Percentiles rank a stretch among this genome's conserved stretches.
phyloP scores from a whole-genome alignment of 345 rosid species.

The Salix arbutifolia region DNA sequence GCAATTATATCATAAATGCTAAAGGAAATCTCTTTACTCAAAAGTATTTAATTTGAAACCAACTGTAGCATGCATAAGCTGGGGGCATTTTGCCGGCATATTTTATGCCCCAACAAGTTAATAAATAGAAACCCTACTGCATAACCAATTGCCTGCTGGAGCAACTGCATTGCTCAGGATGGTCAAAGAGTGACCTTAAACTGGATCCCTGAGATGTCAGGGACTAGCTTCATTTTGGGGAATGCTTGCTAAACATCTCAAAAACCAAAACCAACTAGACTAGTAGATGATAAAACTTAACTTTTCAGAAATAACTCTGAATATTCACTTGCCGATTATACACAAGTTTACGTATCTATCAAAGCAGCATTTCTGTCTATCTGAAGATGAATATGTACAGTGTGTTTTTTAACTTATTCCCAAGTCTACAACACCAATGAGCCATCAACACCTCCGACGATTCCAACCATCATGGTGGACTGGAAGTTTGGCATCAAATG shows the following conservation, averaged over 20 bases:
- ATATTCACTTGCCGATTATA: neutral
- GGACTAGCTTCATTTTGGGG: no score
- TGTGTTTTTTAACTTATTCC: neutral
- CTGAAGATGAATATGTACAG: neutral
- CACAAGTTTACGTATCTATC: neutral
- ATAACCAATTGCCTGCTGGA: neutral
- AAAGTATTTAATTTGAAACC: no score
- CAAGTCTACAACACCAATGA: no score
- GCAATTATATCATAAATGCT: no score
- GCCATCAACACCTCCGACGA: constrained; percentile 15
- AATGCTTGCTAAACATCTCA: no score
- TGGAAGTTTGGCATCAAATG: constrained; percentile 2
- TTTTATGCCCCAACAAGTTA: no score
- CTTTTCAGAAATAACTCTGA: neutral
- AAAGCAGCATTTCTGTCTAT: neutral
- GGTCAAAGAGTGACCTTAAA: neutral
- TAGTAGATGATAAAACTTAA: neutral
- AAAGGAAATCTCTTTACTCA: no score
- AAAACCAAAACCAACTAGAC: neutral
- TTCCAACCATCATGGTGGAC: constrained; percentile 15
- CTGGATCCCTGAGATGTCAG: no score
- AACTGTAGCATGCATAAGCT: no score
- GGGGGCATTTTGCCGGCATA: no score
- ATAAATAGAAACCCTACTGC: neutral
- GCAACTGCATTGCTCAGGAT: neutral